Percentiles rank a stretch among this genome's conserved stretches.
Conservation (phyloP, 1,284 basidiomycete species). For the Boletus smithii region DNA sequence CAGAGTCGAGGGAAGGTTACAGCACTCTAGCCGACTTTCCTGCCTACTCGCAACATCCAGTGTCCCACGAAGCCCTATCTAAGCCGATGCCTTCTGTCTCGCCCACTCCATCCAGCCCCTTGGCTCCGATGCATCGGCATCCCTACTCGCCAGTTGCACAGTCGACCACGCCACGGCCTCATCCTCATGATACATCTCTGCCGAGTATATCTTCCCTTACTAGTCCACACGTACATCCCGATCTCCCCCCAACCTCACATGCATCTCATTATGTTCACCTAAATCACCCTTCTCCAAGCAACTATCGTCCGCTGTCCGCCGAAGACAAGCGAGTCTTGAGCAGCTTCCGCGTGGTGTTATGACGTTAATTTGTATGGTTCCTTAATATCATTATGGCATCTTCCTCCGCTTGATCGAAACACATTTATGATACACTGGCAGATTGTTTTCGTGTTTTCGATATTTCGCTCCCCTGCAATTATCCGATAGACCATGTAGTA, state of each 20-base stretch:
- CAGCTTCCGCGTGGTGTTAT: constrained; percentile 54
- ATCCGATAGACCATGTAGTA: not conserved
- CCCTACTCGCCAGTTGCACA: constrained; percentile 26
- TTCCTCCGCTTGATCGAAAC: not conserved
- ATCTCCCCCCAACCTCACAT: constrained; percentile 25
- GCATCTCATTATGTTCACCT: constrained; percentile 23
- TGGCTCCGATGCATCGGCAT: constrained; percentile 26
- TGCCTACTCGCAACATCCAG: constrained; percentile 13
- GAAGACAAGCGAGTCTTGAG: constrained; percentile 57
- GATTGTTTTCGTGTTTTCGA: not conserved
- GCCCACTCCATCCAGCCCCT: constrained; percentile 35
- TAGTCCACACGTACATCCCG: constrained; percentile 20
- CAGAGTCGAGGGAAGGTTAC: constrained; percentile 23
- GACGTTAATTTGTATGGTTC: constrained; percentile 3
- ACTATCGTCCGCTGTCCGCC: constrained; percentile 50
- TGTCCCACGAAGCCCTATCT: constrained; percentile 33
- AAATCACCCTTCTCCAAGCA: constrained; percentile 28
- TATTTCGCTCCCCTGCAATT: constrained; percentile 7
- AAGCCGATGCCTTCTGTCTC: constrained; percentile 39
- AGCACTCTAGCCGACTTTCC: constrained; percentile 4
- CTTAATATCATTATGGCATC: constrained; percentile 13
- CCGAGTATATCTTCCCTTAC: constrained; percentile 25
- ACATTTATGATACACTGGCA: not conserved
- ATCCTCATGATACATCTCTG: constrained; percentile 18
- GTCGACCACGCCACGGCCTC: constrained; percentile 6